A percentile compares a stretch with the other conserved stretches of the same genome.
These are phyloP conservation scores for Elsinoe necatrix DNA, from an alignment of 2,329 filamentous ascomycete species.

Conservation along the genomic window DNA sequence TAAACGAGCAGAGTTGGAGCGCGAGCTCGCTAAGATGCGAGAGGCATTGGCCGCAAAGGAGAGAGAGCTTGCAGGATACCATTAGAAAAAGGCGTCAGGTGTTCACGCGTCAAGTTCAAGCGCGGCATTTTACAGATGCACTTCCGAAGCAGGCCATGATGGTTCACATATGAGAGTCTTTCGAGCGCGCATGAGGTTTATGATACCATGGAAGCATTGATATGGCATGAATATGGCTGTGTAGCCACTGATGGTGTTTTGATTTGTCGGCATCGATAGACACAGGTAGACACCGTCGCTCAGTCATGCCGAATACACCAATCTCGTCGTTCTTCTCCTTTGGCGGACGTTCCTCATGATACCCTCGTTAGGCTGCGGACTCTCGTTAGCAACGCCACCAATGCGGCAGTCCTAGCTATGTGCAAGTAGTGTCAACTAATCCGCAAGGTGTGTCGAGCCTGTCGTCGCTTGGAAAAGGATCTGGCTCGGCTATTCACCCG, in stretches of 20 bases:
- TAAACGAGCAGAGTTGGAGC: slow-evolving; percentile 56
- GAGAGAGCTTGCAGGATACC: slow-evolving; percentile 52
- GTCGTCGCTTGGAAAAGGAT: no score
- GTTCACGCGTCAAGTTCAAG: neutral
- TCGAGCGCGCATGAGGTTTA: neutral
- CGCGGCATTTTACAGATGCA: neutral
- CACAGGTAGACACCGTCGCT: neutral
- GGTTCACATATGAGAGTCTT: neutral
- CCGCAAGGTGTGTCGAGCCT: no score
- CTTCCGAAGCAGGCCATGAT: neutral
- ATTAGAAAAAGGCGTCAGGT: neutral
- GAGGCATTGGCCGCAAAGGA: slow-evolving; percentile 65
- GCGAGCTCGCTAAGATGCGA: slow-evolving; percentile 69
- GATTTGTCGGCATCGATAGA: neutral
- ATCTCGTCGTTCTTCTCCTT: neutral
- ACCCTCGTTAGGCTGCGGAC: no score
- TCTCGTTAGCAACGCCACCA: no score
- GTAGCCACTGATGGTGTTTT: neutral
- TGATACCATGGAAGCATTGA: slow-evolving; percentile 13
- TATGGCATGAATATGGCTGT: neutral
- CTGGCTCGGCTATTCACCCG: neutral
- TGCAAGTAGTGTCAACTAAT: no score
- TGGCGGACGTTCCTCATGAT: no score
- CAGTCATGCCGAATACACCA: neutral
- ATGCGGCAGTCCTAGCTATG: no score